Conservation (phyloP, 495 filamentous ascomycete species). For the Hypoxylon perforatum region DNA sequence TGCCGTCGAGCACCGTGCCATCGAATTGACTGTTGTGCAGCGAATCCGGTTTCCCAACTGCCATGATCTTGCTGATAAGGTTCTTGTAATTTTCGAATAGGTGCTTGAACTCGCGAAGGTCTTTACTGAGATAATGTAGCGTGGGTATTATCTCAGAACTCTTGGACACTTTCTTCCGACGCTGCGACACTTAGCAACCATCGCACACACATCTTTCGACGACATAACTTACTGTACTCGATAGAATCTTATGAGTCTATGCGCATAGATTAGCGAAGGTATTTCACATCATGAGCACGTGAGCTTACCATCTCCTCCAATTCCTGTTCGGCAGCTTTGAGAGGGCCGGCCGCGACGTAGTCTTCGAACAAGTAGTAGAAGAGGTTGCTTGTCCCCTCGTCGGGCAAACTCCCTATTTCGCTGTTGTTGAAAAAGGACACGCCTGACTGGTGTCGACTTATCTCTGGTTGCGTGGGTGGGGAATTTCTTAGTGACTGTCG, state of each 20-base stretch:
- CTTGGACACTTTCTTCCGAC: slow-evolving; percentile 40
- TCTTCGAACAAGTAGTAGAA: slow-evolving; percentile 93
- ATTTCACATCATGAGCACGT: slow-evolving; percentile 46
- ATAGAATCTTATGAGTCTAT: slow-evolving; percentile 45
- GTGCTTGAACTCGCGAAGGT: slow-evolving; percentile 80
- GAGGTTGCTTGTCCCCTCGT: slow-evolving; percentile 76
- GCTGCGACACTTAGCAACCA: slow-evolving; percentile 31
- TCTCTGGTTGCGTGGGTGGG: slow-evolving; percentile 41
- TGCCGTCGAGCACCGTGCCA: too few species aligned
- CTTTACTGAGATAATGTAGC: slow-evolving; percentile 68
- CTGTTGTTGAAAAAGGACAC: slow-evolving; percentile 31
- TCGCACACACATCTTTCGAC: not conserved
- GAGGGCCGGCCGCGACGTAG: slow-evolving; percentile 54
- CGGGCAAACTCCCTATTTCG: slow-evolving; percentile 44
- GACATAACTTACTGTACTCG: slow-evolving; percentile 39
- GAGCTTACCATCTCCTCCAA: slow-evolving; percentile 75
- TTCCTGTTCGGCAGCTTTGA: slow-evolving; percentile 78
- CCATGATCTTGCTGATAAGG: slow-evolving; percentile 71
- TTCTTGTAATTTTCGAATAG: slow-evolving; percentile 83
- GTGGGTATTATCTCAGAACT: slow-evolving; percentile 54
- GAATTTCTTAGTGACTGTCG: slow-evolving; percentile 43
- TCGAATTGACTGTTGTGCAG: slow-evolving; percentile 35
- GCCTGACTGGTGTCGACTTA: slow-evolving; percentile 46
- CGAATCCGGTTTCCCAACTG: slow-evolving; percentile 53
- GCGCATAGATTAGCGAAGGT: slow-evolving; percentile 11